Evolutionary conservation across 441 rosid species (phyloP).

Genomic region (Erodium moschatum): DNA sequence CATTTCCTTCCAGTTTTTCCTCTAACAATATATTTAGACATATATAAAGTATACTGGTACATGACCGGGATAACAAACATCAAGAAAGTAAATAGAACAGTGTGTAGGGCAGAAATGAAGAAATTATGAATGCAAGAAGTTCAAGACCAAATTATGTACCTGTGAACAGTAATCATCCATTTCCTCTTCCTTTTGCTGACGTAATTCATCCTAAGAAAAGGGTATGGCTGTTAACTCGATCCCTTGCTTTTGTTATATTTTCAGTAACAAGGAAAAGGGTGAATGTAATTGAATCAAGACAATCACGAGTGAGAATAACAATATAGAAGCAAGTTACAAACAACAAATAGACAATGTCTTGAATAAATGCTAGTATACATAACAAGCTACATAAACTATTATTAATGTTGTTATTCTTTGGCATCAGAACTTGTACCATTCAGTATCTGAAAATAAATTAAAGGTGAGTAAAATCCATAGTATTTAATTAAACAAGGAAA

Average conservation of each 20-base stretch:
- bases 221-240: not conserved
- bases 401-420: not conserved
- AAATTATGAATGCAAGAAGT: constrained; percentile 13
- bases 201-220: constrained; percentile 62
- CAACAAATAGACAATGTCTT: not conserved
- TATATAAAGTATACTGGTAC: not conserved
- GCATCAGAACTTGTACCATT: not conserved
- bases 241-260: not conserved
- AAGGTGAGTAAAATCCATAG: not conserved
- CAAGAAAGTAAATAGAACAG: not conserved
- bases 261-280: not conserved
- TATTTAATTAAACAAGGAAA: not conserved
- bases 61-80: not conserved
- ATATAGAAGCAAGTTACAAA: not conserved
- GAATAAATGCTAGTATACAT: not conserved
- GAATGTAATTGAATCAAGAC: not conserved
- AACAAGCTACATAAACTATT: not conserved
- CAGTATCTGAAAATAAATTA: not conserved
- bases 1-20: no score
- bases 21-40: no score
- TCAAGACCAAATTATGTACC: constrained; percentile 37
- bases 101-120: constrained; percentile 3
- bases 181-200: constrained; percentile 87
- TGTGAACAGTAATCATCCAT: constrained; percentile 95
- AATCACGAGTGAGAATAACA: not conserved